These are phyloP conservation scores for Mesembryanthemum crystallinum DNA, from an alignment of 148 eudicot species.

Conservation along the genomic window DNA sequence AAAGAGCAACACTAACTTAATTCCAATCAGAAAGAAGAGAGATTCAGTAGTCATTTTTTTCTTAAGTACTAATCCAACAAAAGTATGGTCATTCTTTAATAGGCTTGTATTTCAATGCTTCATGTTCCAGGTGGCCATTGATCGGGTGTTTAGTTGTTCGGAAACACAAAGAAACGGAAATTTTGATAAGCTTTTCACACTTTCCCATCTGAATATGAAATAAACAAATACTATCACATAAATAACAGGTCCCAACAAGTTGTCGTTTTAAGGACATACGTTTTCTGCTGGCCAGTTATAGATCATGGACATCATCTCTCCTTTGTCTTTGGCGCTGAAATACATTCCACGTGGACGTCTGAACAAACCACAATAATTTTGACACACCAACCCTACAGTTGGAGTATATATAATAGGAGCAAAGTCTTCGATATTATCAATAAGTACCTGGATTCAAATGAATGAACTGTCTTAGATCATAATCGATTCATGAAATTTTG, in stretches of 20 bases:
- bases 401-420: constrained; percentile 99
- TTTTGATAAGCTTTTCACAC: neutral
- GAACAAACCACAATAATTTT: constrained; percentile 95
- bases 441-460: constrained; percentile 69
- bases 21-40: neutral
- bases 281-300: constrained; percentile 84
- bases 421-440: constrained; percentile 84
- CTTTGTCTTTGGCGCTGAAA: constrained; percentile 94
- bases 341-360: constrained; percentile 99
- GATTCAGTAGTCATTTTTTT: neutral
- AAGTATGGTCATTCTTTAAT: no score
- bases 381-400: constrained; percentile 97
- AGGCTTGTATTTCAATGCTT: neutral
- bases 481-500: constrained; percentile 12
- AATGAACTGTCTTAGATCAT: constrained; percentile 26
- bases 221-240: neutral
- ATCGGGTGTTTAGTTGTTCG: neutral
- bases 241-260: neutral
- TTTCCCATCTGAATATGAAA: neutral
- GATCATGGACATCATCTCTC: constrained; percentile 99
- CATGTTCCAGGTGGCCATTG: neutral
- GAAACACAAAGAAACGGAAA: neutral
- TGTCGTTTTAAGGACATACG: constrained; percentile 38
- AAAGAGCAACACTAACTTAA: neutral
- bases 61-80: neutral